Evolutionary conservation across 1,139 yeast species (phyloP).

Genomic region (Eremothecium coryli): DNA sequence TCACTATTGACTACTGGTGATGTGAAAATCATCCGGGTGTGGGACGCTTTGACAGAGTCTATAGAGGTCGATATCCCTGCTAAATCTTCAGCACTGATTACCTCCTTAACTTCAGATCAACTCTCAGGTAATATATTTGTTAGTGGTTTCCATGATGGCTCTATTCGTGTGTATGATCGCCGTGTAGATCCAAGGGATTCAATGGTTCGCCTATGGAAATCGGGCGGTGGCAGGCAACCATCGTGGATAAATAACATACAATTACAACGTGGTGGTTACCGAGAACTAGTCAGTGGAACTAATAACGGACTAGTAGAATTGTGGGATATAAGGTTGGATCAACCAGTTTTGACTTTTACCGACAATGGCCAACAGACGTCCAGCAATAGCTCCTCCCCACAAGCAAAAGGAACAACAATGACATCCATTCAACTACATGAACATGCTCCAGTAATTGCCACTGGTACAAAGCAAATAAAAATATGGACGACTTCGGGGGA

Average conservation of each 20-base stretch:
- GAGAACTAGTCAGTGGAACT: slow-evolving; percentile 82
- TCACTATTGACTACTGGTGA: slow-evolving; percentile 90
- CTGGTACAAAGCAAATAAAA: slow-evolving; percentile 75
- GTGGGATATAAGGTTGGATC: slow-evolving; percentile 79
- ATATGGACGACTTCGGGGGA: slow-evolving; percentile 86
- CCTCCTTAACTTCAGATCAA: slow-evolving; percentile 87
- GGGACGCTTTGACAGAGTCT: slow-evolving; percentile 96
- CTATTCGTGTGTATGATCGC: slow-evolving; percentile 81
- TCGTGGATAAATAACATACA: slow-evolving; percentile 73
- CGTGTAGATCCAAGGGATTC: slow-evolving; percentile 78
- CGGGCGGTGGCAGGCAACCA: slow-evolving; percentile 24
- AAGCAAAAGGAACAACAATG: slow-evolving; percentile 34
- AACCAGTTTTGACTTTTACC: slow-evolving; percentile 59
- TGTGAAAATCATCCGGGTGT: slow-evolving; percentile 77
- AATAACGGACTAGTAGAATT: slow-evolving; percentile 73
- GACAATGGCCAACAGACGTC: slow-evolving; percentile 33
- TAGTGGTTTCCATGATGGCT: slow-evolving; percentile 93
- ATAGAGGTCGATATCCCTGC: slow-evolving; percentile 86
- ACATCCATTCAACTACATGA: slow-evolving; percentile 80
- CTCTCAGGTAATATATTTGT: slow-evolving; percentile 87
- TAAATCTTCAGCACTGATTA: slow-evolving; percentile 79
- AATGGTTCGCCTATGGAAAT: slow-evolving; percentile 69
- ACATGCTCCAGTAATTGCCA: slow-evolving; percentile 87
- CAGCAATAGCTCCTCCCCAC: slow-evolving; percentile 6
- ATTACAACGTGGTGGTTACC: slow-evolving; percentile 93